These are phyloP conservation scores for Periconia macrospinosa DNA, from an alignment of 2,329 filamentous ascomycete genomes.

Conservation along the genomic window DNA sequence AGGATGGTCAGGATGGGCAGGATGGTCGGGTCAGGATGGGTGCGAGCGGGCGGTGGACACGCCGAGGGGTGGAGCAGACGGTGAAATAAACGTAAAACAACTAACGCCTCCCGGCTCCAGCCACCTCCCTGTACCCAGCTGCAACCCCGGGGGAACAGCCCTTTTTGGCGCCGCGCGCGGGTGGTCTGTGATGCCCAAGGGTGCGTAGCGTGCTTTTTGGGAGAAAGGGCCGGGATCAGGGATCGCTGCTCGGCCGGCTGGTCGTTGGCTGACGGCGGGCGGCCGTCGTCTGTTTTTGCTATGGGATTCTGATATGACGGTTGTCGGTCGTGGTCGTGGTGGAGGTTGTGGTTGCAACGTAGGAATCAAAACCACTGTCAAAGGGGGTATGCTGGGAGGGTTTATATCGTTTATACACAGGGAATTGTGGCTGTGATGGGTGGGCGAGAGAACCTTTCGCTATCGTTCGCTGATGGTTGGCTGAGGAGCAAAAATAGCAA, in stretches of 20 bases:
- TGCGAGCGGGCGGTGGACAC: slow-evolving; percentile 18
- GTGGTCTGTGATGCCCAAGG: not conserved
- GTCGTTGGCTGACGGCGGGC: not conserved
- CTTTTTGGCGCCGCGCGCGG: slow-evolving; percentile 23
- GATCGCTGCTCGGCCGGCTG: slow-evolving; percentile 17
- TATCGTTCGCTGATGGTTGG: too few relatives aligned
- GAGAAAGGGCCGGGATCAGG: slow-evolving; percentile 26
- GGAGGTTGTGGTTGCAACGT: too few relatives aligned
- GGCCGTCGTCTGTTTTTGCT: not conserved
- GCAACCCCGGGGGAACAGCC: slow-evolving; percentile 32
- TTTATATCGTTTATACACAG: too few relatives aligned
- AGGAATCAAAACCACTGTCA: too few relatives aligned
- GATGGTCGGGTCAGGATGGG: slow-evolving; percentile 1
- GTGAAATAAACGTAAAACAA: slow-evolving; percentile 45
- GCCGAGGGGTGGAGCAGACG: slow-evolving; percentile 30
- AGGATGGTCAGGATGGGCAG: not conserved
- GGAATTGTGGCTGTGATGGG: too few relatives aligned
- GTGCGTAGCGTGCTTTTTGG: slow-evolving; percentile 11
- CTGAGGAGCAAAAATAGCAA: too few relatives aligned
- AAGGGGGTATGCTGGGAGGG: too few relatives aligned
- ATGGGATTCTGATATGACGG: not conserved
- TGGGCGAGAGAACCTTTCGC: too few relatives aligned
- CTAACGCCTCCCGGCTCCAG: slow-evolving; percentile 35
- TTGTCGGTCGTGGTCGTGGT: too few relatives aligned
- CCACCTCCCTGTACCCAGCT: slow-evolving; percentile 32